phyloP scores from a whole-genome alignment of 108 stramenopile species.

The Pseudonitzschia multiseries region DNA sequence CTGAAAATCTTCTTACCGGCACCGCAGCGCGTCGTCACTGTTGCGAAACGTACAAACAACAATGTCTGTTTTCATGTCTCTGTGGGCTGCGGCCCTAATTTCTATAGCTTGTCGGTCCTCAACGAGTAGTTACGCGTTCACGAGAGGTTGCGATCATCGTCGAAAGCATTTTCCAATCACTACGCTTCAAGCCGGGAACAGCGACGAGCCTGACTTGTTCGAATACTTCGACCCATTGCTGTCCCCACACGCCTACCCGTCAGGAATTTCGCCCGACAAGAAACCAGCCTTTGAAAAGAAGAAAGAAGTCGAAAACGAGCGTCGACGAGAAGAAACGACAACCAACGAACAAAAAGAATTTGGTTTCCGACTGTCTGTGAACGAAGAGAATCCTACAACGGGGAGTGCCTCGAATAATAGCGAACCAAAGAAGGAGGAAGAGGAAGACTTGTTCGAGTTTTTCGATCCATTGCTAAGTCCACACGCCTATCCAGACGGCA shows the following conservation, averaged over 20 bases:
- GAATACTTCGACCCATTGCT: slow-evolving; percentile 78
- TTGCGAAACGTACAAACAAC: no score
- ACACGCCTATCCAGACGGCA: slow-evolving; percentile 74
- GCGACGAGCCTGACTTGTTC: slow-evolving; percentile 42
- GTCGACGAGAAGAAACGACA: background rate
- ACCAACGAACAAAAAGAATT: background rate
- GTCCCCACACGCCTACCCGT: slow-evolving; percentile 77
- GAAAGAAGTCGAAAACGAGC: slow-evolving; percentile 1
- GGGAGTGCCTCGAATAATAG: background rate
- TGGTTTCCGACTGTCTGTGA: background rate
- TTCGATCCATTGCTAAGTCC: slow-evolving; percentile 85
- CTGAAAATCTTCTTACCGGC: no score
- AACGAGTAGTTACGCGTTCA: background rate
- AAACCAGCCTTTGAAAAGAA: slow-evolving; percentile 6
- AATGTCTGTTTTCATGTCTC: background rate
- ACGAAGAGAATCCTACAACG: background rate
- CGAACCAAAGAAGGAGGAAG: slow-evolving; percentile 1
- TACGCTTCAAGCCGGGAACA: background rate
- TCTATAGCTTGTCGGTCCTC: background rate
- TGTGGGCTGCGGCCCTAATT: background rate
- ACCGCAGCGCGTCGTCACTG: no score
- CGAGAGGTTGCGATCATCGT: background rate
- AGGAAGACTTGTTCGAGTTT: slow-evolving; percentile 49
- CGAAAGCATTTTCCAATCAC: background rate
- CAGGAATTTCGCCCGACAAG: slow-evolving; percentile 49